Percentiles rank a stretch among this genome's conserved stretches.
phyloP scores from a whole-genome alignment of 306 rosid species.

The Dryas alaskensis region DNA sequence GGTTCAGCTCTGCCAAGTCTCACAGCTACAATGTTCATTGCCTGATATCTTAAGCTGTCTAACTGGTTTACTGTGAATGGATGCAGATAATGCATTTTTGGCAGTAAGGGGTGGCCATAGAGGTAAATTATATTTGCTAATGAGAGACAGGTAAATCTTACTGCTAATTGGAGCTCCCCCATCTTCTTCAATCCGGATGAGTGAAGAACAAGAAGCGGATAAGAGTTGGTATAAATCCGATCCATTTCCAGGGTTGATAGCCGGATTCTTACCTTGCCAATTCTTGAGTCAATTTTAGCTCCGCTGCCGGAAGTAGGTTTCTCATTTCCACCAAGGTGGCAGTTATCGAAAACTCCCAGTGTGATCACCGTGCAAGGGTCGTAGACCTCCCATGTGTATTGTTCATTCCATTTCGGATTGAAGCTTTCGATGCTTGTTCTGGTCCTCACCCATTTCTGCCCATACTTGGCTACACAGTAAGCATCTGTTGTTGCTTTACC shows the following conservation, averaged over 20 bases:
- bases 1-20: conserved; percentile 81
- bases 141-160: conserved; percentile 73
- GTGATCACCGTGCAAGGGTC: conserved; percentile 72
- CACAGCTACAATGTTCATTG: conserved; percentile 66
- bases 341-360: conserved; percentile 72
- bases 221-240: conserved; percentile 68
- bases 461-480: conserved; percentile 78
- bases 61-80: conserved; percentile 84
- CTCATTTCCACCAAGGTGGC: conserved; percentile 55
- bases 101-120: conserved; percentile 64
- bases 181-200: conserved; percentile 66
- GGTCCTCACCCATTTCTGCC: conserved; percentile 83
- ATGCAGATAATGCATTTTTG: conserved; percentile 81
- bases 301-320: conserved; percentile 39
- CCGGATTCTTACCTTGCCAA: conserved; percentile 79
- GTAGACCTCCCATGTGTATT: conserved; percentile 66
- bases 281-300: conserved; percentile 46
- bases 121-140: conserved; percentile 66
- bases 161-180: conserved; percentile 78
- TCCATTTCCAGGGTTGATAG: conserved; percentile 81
- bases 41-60: conserved; percentile 68
- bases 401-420: conserved; percentile 67
- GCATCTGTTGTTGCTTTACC: conserved; percentile 61
- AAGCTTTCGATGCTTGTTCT: conserved; percentile 59
- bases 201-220: conserved; percentile 60